Conservation (phyloP, 2,329 filamentous ascomycete genomes). For the Diaporthe australafricana region DNA sequence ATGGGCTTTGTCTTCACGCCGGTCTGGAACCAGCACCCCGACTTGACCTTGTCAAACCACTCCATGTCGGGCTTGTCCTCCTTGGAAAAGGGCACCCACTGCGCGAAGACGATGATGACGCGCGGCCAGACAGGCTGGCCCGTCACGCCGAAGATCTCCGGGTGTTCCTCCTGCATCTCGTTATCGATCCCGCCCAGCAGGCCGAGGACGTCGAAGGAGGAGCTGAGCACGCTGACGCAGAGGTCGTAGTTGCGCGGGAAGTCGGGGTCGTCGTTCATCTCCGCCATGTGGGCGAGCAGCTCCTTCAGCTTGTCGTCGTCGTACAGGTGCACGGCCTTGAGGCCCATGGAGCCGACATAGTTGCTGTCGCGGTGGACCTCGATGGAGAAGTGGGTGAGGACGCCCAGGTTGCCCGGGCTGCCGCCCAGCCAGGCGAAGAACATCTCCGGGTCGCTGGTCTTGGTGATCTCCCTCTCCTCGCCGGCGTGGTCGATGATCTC, state of each 20-base stretch:
- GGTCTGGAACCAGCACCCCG: constrained; percentile 43
- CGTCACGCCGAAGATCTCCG: constrained; percentile 50
- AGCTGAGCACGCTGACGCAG: constrained; percentile 59
- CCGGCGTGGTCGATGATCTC: constrained; percentile 62
- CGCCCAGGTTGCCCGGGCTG: constrained; percentile 68
- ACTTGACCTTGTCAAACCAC: constrained; percentile 53
- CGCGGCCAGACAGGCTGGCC: constrained; percentile 52
- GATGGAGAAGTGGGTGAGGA: constrained; percentile 66
- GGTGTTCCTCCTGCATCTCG: constrained; percentile 50
- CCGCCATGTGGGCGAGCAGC: constrained; percentile 53
- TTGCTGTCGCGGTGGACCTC: constrained; percentile 46
- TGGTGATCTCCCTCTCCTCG: constrained; percentile 57
- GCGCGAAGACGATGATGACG: constrained; percentile 58
- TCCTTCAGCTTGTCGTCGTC: constrained; percentile 50
- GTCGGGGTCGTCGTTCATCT: constrained; percentile 56
- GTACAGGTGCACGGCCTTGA: constrained; percentile 57
- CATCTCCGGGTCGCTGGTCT: constrained; percentile 62
- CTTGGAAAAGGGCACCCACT: constrained; percentile 56
- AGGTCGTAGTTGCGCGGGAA: constrained; percentile 60
- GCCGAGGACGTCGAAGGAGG: constrained; percentile 48
- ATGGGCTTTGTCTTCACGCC: constrained; percentile 54
- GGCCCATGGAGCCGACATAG: constrained; percentile 53
- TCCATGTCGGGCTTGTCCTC: constrained; percentile 50
- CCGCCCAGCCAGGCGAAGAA: constrained; percentile 71
- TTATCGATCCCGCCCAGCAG: constrained; percentile 50